Conservation (phyloP, 352 stramenopile genomes). For the Phytophthora syringae region DNA sequence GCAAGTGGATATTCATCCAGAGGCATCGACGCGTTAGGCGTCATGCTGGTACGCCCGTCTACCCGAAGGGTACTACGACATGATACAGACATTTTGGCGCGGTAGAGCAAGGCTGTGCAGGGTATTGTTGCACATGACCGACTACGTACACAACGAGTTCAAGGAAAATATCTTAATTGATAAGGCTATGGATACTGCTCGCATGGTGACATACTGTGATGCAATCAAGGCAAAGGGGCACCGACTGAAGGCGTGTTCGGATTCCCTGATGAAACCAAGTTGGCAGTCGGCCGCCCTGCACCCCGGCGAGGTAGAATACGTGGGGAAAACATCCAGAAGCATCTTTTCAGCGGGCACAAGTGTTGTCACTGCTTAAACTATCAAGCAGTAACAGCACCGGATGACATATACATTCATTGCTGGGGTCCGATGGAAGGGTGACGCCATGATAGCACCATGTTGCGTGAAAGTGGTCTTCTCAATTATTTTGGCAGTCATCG, state of each 20-base stretch:
- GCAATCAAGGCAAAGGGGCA: neutral
- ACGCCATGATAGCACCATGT: slow-evolving; percentile 1
- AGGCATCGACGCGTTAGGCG: neutral
- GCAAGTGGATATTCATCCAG: neutral
- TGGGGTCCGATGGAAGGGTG: slow-evolving; percentile 6
- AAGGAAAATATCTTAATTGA: slow-evolving; percentile 2
- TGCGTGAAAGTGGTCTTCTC: neutral
- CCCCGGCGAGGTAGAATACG: neutral
- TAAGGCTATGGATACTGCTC: neutral
- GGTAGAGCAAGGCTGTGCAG: neutral
- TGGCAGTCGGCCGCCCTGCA: neutral
- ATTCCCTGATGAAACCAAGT: slow-evolving; percentile 9
- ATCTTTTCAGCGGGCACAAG: slow-evolving; percentile 16
- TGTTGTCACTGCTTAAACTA: slow-evolving; percentile 7
- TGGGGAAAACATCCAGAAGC: slow-evolving; percentile 5
- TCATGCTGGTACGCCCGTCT: slow-evolving; percentile 14
- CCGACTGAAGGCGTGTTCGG: slow-evolving; percentile 1
- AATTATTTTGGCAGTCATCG: slow-evolving; percentile 1
- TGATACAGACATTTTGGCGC: slow-evolving; percentile 1
- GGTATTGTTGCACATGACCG: slow-evolving; percentile 10
- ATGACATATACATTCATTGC: slow-evolving; percentile 12
- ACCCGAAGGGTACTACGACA: slow-evolving; percentile 6
- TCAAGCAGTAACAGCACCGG: slow-evolving; percentile 7
- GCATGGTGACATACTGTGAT: slow-evolving; percentile 5
- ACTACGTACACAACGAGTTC: slow-evolving; percentile 1